Evolutionary conservation across 352 stramenopile genomes (phyloP), one percentile per base, ranked within the genome.

Genomic region (Pythium aquatile): DNA sequence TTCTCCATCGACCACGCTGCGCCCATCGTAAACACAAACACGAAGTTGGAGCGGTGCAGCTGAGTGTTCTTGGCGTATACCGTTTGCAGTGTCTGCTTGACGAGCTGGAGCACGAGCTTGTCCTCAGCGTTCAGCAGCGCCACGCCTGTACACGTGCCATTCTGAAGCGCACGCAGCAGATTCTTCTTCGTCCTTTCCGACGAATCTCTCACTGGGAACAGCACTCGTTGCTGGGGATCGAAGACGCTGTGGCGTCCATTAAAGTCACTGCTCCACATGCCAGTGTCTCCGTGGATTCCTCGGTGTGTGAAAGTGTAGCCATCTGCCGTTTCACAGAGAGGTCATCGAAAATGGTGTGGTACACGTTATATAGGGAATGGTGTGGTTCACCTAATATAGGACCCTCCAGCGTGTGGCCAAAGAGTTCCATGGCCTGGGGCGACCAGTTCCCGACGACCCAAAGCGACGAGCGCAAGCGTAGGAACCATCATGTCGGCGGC

Each of bases 201-300:
- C 6, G 54, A 13, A 52, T 76, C 71, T 5, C 33, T 44, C 37
- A 87, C 67, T n/a, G 66, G 68, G 59, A 91, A 88, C 48, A 87
- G 53, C 51, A 88, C 20, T 5, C 82, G 76, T 57, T 88, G 75
- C 48, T 78, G 63, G 10, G 70, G 69, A 42, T 47, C 62, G 55
- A 89, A 74, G 30, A 55, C 55, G 49, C 79, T 76, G 42, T 65
- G 39, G 28, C 63, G 58, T 6, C 75, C 77, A 51, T 73, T 75
- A 56, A 74, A 65, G 39, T 73, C 75, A 0, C 70, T 51, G 52
- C 79, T 86, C 79, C 80, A 88, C 82, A 91, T 90, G 5, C 8
- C 33, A 28, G 26, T 28, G 7, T 28, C n/a, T 28, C 32, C 20
- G 20, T 24, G 20, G 20, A 24, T 24, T 24, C 20, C 20, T 24